phyloP scores from a whole-genome alignment of 352 stramenopile species.

The Globisporangium iwayamae region DNA sequence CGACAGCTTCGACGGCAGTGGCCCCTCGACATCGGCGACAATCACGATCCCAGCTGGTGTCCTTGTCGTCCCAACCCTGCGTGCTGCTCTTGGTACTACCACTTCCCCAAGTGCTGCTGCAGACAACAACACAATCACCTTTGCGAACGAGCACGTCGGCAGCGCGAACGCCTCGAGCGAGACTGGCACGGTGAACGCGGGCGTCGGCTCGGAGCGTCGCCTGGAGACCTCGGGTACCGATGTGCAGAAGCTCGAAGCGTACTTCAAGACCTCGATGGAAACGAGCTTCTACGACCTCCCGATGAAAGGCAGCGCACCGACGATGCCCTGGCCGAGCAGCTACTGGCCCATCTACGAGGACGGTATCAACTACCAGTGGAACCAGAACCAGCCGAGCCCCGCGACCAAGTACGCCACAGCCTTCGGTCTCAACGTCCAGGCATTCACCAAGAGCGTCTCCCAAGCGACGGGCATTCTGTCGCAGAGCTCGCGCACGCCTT shows the following conservation, averaged over 20 bases:
- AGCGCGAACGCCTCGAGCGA: not conserved
- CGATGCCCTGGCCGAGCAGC: constrained; percentile 42
- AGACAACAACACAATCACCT: constrained; percentile 12
- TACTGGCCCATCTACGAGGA: constrained; percentile 67
- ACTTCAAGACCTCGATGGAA: constrained; percentile 32
- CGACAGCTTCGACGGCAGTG: not conserved
- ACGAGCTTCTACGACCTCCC: constrained; percentile 25
- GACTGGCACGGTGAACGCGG: constrained; percentile 3
- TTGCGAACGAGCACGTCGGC: constrained; percentile 9
- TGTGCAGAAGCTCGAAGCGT: constrained; percentile 29
- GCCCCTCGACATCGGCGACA: not conserved
- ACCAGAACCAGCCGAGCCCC: constrained; percentile 20
- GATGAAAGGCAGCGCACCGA: constrained; percentile 17
- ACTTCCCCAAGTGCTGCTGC: not conserved
- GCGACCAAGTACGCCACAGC: constrained; percentile 48
- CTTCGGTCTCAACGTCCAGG: constrained; percentile 31
- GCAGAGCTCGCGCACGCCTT: constrained; percentile 20
- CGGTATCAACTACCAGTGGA: constrained; percentile 58
- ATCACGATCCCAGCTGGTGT: not conserved
- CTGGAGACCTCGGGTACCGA: constrained; percentile 30
- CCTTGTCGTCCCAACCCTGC: not conserved
- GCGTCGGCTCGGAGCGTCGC: constrained; percentile 6
- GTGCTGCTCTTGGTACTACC: too few species aligned
- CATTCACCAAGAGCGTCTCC: constrained; percentile 23
- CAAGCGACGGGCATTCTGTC: constrained; percentile 16